Evolutionary conservation across 1,139 yeast genomes (phyloP), one percentile per base, ranked within the genome.

Genomic region (Yamadazyma dushanensis): DNA sequence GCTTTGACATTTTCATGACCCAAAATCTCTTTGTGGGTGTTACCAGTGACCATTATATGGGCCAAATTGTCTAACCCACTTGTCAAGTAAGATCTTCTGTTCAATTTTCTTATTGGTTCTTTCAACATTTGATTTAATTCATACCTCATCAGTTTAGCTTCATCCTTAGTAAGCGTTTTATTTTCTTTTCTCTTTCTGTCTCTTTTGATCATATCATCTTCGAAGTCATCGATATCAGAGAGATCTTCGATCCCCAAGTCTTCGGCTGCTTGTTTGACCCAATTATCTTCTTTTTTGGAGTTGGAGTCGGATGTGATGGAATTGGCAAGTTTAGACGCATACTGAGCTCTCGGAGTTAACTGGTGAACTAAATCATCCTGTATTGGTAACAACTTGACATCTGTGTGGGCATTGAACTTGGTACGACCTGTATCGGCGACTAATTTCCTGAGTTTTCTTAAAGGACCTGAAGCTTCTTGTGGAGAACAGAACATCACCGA

Each of bases 401-500:
- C 86, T 32, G 76, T 76, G 44, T 58, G 69, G 45, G 60, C 55
- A 45, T 55, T 59, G 29, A 64, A 38, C 30, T 50, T 53, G n/a
- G 52, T 31, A 8, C 45, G 49, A 13, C 59, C 55, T 34, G 64
- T 63, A 34, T 54, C 57, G 0, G 82, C 73, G 30, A 83, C 72
- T 21, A 83, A 66, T 46, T 75, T 78, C 50, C 95, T 74, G 37
- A 92, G 71, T 56, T 84, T 87, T 52, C 77, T 73, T 46, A 92
- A 68, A 1, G 97, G 94, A 0, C 96, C 96, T 38, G 89, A 76
- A 0, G 95, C 85, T 57, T 92, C 99, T 45, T 85, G 90, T 10
- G 97, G 97, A 3, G 96, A 85, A 51, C 97, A 89, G 39, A 92
- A 70, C 75, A 89, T 80, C 26, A 94, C 83, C 2, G 97, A 83